Base-by-base conservation (phyloP, 1,139 yeast genomes). In the Neolecta irregularis region DNA sequence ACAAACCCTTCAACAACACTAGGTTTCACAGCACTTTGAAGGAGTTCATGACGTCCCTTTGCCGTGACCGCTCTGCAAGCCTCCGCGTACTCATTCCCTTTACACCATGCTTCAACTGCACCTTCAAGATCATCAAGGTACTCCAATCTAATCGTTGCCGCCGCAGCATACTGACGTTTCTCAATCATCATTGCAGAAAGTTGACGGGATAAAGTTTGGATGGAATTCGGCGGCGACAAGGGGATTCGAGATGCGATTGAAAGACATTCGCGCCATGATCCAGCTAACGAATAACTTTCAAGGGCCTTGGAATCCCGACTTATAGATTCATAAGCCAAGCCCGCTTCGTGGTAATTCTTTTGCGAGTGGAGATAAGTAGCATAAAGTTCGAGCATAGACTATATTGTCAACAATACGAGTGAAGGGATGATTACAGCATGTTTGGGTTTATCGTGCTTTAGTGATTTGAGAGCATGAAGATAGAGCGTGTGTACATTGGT, bases 1-100 rank as follows among this genome's bases (percentile, higher is more conserved):
- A 91, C 93, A 56, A 83, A 91, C 1, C 92, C 91, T 54, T 88
- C 96, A 35, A 76, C 72, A 30, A 88, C 58, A 26, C 74, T 79
- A 2, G 74, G 69, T 47, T 80, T 93, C 32, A 85, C 68, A 8
- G 75, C 57, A 2, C 64, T 55, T 35, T 66, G 72, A 12, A 23
- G 79, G 51, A 24, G 76, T 55, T 15, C 70, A 20, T 20, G 16
- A 9, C 24, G 40, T 3, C 37, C 39, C 28, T 44, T 46, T n/a
- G 50, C 48, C 6, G 59, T 53, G 4, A 80, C 75, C 17, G 78
- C 50, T 38, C 85, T 61, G 21, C 79, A 67, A 0, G 96, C 96
- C 28, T 70, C 75, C 40, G 74, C 85, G 50, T 68, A 88, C 41
- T 61, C 61, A 52, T 75, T 76, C 26, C 78, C 79, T 50, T 75